Conservation (phyloP, 176 grass and related monocot genomes). For the Triticum timopheevii region DNA sequence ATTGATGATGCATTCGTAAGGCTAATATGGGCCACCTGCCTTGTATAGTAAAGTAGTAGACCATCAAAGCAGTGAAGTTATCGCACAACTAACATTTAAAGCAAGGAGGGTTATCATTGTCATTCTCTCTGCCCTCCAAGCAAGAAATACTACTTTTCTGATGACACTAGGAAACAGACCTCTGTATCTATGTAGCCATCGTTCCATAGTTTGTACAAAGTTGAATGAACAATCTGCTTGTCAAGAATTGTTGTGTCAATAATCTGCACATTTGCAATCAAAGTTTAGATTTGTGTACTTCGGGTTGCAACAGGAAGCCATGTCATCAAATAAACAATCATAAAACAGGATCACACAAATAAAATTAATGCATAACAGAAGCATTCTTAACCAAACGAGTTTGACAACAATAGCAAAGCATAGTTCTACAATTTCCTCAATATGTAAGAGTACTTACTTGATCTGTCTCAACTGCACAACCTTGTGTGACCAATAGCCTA, state of each 20-base stretch:
- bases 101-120: background rate
- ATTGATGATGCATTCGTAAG: background rate
- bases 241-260: slow-evolving; percentile 68
- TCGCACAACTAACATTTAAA: background rate
- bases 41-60: slow-evolving; percentile 2
- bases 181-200: slow-evolving; percentile 61
- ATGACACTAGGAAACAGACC: slow-evolving; percentile 1
- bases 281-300: slow-evolving; percentile 8
- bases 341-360: slow-evolving; percentile 25
- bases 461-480: slow-evolving; percentile 63
- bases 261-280: slow-evolving; percentile 61
- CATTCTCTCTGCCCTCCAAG: background rate
- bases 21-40: background rate
- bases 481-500: slow-evolving; percentile 59
- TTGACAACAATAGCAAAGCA: background rate
- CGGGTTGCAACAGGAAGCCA: slow-evolving; percentile 20
- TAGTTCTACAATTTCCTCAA: slow-evolving; percentile 8
- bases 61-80: background rate
- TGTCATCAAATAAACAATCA: slow-evolving; percentile 15
- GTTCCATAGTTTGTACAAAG: slow-evolving; percentile 81
- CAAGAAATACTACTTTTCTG: slow-evolving; percentile 2
- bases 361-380: slow-evolving; percentile 26
- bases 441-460: slow-evolving; percentile 50
- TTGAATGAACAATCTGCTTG: slow-evolving; percentile 70
- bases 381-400: slow-evolving; percentile 11